Evolutionary conservation across 1,284 basidiomycete genomes (phyloP), one percentile per base, ranked within the genome.

Genomic region (Stereum hirsutum): DNA sequence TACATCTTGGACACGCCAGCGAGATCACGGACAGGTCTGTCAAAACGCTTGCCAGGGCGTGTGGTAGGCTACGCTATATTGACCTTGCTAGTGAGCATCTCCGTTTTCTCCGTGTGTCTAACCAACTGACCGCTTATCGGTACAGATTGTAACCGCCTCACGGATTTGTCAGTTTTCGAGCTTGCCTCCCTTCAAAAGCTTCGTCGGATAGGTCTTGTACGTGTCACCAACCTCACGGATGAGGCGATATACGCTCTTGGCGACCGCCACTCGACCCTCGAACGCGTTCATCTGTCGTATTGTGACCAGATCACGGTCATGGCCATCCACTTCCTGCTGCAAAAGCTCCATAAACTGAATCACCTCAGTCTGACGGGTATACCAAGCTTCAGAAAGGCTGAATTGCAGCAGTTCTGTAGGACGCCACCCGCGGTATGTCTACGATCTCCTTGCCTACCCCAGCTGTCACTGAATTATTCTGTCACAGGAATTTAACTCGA

Each of bases 331-430:
- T 91, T 86, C 63, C 74, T 99, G 30, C 73, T 99, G 39, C 85
- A 90, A 59, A 81, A 87, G 54, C 73, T 99, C 15, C 78, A 81
- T 51, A 88, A 90, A 50, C 69, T 99, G 28, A 97, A 91, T 3
- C 96, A 99, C 64, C 72, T 99, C 37, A 96, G 91, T 61, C 66
- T 99, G 51, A 98, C 96, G 10, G 96, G 95, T n/a, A 87, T 99
- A 24, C 83, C 86, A 6, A 82, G 91, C 1, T 99, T 99, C 68
- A 78, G 85, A 39, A 75, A 87, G 50, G 69, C 75, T 15, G 91
- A 95, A 54, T 61, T 98, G 46, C 94, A 98, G 61, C 74, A 78
- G 49, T 98, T 93, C 61, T 97, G 95, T 61, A 75, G 95, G 23
- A 71, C 81, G 24, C 87, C 93, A 15, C 96, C 96, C 4, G 72